These are phyloP conservation scores for Alnus glutinosa DNA, from an alignment of 306 rosid genomes.

Conservation along the genomic window DNA sequence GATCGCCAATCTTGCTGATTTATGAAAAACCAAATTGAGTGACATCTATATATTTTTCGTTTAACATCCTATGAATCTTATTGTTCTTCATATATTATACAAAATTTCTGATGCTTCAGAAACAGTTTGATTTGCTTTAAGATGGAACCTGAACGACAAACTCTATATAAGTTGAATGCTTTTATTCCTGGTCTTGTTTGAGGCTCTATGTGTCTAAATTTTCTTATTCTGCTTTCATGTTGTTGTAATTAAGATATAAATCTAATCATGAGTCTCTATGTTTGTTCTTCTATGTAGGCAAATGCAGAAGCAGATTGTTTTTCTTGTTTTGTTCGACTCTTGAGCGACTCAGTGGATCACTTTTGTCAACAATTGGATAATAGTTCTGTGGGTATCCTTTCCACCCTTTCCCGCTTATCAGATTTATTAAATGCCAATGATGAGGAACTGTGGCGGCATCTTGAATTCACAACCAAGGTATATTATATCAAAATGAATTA, in stretches of 20 bases:
- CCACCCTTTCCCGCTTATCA: conserved; percentile 67
- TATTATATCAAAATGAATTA: background rate
- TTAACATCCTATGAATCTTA: background rate
- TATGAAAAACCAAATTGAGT: conserved; percentile 1
- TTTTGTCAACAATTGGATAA: conserved; percentile 81
- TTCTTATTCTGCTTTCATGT: conserved; percentile 8
- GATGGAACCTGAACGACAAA: background rate
- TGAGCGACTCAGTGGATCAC: conserved; percentile 79
- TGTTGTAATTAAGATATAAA: background rate
- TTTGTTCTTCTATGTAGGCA: conserved; percentile 38
- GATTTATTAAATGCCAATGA: conserved; percentile 64
- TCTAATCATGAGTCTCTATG: conserved; percentile 4
- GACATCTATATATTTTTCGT: background rate
- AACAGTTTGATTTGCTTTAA: background rate
- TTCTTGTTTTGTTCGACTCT: conserved; percentile 71
- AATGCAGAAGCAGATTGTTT: conserved; percentile 90
- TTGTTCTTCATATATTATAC: background rate
- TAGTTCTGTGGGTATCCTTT: conserved; percentile 72
- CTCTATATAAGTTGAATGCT: background rate
- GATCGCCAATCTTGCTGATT: background rate
- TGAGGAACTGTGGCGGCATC: conserved; percentile 79
- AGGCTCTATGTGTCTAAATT: background rate
- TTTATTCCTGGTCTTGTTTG: background rate
- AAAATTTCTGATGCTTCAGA: background rate
- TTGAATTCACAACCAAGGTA: conserved; percentile 73